Evolutionary conservation across 331 rosid genomes (phyloP).

Genomic region (Prunus yedoensis): DNA sequence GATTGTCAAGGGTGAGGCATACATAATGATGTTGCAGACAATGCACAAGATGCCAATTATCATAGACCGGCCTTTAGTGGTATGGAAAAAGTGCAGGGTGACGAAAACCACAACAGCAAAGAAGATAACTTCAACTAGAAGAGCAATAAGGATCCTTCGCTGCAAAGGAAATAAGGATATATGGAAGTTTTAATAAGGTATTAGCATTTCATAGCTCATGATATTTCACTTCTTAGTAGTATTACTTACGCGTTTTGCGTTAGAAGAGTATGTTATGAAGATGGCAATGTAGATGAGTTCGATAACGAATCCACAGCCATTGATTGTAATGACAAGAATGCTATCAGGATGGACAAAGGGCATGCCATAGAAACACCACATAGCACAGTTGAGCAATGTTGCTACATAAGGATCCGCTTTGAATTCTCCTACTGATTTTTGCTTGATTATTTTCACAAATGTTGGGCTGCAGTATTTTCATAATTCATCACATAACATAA

Average conservation of each 20-base stretch:
- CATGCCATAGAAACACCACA: constrained; percentile 57
- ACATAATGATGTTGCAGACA: constrained; percentile 63
- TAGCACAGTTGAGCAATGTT: constrained; percentile 56
- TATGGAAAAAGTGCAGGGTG: constrained; percentile 27
- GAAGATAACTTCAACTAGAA: constrained; percentile 44
- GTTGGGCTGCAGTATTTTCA: constrained; percentile 58
- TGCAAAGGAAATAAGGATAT: constrained; percentile 26
- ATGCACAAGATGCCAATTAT: constrained; percentile 52
- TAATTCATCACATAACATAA: constrained; percentile 1
- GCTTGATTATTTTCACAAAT: constrained; percentile 41
- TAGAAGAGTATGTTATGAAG: constrained; percentile 36
- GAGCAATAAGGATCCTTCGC: constrained; percentile 40
- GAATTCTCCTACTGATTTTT: constrained; percentile 51
- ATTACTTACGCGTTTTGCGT: constrained; percentile 33
- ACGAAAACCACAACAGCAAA: constrained; percentile 16
- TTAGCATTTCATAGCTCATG: no score
- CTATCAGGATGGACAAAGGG: constrained; percentile 42
- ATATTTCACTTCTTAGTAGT: no score
- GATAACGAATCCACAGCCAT: constrained; percentile 44
- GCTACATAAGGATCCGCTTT: constrained; percentile 64
- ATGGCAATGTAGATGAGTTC: constrained; percentile 34
- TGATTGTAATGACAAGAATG: constrained; percentile 57
- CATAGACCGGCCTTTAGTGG: constrained; percentile 24
- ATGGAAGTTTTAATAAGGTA: no score
- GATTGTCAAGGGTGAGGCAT: constrained; percentile 71